Conservation (phyloP, 495 filamentous ascomycete genomes). For the Penicillium atrosanguineum region DNA sequence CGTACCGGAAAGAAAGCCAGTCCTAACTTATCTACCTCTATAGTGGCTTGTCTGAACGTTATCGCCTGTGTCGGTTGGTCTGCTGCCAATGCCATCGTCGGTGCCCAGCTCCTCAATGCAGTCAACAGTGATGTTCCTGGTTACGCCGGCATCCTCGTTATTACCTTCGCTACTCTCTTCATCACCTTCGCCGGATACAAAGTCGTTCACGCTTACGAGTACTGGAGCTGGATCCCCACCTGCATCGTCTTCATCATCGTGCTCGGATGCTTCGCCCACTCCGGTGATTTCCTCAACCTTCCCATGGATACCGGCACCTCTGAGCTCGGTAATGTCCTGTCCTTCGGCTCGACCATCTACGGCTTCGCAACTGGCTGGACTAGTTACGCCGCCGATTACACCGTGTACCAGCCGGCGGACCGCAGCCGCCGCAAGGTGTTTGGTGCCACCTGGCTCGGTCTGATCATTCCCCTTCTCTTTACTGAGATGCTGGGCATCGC, state of each 20-base stretch:
- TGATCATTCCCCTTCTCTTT: slow-evolving; percentile 72
- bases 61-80: slow-evolving; percentile 78
- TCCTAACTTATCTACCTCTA: slow-evolving; percentile 7
- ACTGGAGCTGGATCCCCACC: slow-evolving; percentile 75
- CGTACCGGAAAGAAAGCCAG: background rate
- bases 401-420: slow-evolving; percentile 70
- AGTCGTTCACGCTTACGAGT: slow-evolving; percentile 78
- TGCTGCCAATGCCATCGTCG: slow-evolving; percentile 76
- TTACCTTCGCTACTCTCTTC: slow-evolving; percentile 66
- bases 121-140: slow-evolving; percentile 70
- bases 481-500: slow-evolving; percentile 78
- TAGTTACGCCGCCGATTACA: slow-evolving; percentile 78
- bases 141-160: slow-evolving; percentile 74
- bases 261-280: slow-evolving; percentile 70
- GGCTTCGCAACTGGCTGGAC: slow-evolving; percentile 83
- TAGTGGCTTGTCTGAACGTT: slow-evolving; percentile 72
- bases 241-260: slow-evolving; percentile 77
- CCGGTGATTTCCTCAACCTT: slow-evolving; percentile 67
- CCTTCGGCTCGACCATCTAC: slow-evolving; percentile 70
- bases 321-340: slow-evolving; percentile 65
- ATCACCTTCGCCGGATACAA: slow-evolving; percentile 77
- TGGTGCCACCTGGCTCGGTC: slow-evolving; percentile 64
- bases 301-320: slow-evolving; percentile 60
- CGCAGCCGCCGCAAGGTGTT: slow-evolving; percentile 62
- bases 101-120: slow-evolving; percentile 74